phyloP scores from a whole-genome alignment of 345 rosid species.

The Litchi chinensis region DNA sequence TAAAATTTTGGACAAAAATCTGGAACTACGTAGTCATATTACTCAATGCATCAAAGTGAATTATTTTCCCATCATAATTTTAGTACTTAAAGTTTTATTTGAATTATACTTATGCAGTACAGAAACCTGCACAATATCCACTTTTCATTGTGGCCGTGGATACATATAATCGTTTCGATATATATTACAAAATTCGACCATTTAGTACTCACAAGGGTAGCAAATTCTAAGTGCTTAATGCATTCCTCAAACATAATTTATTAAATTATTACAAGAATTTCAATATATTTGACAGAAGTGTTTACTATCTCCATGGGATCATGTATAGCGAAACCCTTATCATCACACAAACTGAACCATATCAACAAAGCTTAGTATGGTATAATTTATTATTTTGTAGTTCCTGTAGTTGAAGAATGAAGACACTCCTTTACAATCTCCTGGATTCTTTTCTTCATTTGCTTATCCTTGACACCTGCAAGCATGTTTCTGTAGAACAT shows the following conservation, averaged over 20 bases:
- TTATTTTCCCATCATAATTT: no score
- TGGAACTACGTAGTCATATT: no score
- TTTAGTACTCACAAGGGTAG: neutral
- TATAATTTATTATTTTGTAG: neutral
- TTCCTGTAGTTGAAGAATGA: slow-evolving; percentile 39
- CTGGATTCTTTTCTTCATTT: slow-evolving; percentile 78
- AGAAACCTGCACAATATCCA: no score
- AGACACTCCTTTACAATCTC: slow-evolving; percentile 72
- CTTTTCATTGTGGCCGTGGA: neutral
- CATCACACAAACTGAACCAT: neutral
- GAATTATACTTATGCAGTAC: no score
- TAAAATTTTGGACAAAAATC: no score
- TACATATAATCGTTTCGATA: neutral
- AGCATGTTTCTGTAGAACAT: slow-evolving; percentile 72
- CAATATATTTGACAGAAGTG: neutral
- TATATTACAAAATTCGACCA: neutral
- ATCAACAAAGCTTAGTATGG: neutral
- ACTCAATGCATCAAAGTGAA: no score
- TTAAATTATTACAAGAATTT: neutral
- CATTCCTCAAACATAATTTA: neutral
- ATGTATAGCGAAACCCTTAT: neutral
- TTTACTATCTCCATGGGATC: neutral
- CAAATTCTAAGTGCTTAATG: no score
- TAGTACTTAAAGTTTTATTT: no score
- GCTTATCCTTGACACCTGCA: slow-evolving; percentile 80